These are phyloP conservation scores for Phytophthora foliorum DNA, from an alignment of 352 stramenopile genomes.

Conservation along the genomic window DNA sequence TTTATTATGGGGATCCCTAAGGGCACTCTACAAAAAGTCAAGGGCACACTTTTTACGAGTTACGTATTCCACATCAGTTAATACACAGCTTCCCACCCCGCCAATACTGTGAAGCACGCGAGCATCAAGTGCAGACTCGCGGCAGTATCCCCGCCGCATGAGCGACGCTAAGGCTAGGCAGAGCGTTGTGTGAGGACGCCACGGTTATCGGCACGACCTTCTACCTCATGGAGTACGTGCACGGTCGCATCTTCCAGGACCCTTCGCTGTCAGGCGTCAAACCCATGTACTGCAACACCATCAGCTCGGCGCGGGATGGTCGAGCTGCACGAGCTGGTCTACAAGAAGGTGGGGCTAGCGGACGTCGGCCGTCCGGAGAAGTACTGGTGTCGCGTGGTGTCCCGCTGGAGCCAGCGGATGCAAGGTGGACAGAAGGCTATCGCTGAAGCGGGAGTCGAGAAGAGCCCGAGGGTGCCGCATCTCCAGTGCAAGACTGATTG, in stretches of 20 bases:
- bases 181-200: conserved; percentile 60
- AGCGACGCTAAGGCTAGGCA: too few species aligned
- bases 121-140: neutral
- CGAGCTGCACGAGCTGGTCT: conserved; percentile 74
- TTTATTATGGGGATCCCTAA: neutral
- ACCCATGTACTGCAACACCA: conserved; percentile 78
- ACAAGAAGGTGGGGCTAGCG: conserved; percentile 56
- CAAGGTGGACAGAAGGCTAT: conserved; percentile 60
- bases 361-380: conserved; percentile 71
- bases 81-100: neutral
- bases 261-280: conserved; percentile 68
- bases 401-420: conserved; percentile 78
- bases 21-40: neutral
- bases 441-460: conserved; percentile 50
- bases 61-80: neutral
- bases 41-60: neutral
- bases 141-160: neutral
- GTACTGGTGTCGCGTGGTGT: conserved; percentile 77
- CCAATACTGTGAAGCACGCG: neutral
- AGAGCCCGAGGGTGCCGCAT: conserved; percentile 60
- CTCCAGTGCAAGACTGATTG: conserved; percentile 64
- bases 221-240: conserved; percentile 87
- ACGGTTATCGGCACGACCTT: conserved; percentile 78
- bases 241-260: conserved; percentile 81
- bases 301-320: conserved; percentile 65